A percentile compares a stretch with the other conserved stretches of the same genome.
phyloP scores from a whole-genome alignment of 306 rosid genomes.

The Trichosanthes truncata region DNA sequence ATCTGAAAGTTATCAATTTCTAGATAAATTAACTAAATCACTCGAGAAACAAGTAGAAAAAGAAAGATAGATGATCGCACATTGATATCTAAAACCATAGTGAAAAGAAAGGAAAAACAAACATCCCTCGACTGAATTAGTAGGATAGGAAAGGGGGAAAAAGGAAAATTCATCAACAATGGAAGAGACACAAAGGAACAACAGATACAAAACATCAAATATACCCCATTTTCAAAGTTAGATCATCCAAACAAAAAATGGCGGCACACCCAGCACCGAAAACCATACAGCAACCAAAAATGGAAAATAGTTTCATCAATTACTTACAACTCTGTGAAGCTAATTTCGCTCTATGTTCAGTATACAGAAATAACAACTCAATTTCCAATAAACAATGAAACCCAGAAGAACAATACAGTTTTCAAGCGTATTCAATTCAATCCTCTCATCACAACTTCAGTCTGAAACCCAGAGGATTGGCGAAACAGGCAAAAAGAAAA shows the following conservation, averaged over 20 bases:
- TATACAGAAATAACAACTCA: neutral
- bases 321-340: neutral
- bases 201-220: neutral
- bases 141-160: neutral
- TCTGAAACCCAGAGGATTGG: neutral
- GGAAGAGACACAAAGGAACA: neutral
- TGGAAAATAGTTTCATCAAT: neutral
- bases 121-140: neutral
- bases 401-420: neutral
- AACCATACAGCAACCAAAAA: neutral
- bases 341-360: neutral
- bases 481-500: neutral
- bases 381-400: neutral
- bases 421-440: neutral
- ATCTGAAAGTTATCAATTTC: conserved; percentile 10
- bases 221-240: neutral
- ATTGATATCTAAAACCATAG: neutral
- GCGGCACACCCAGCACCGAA: neutral
- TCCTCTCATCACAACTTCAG: neutral
- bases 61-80: neutral
- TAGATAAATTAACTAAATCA: neutral
- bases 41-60: neutral
- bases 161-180: neutral
- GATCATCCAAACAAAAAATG: neutral
- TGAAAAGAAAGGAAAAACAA: neutral